Evolutionary conservation across 2,329 filamentous ascomycete genomes (phyloP), one percentile per base, ranked within the genome.

Genomic region (Ophiostoma himal-ulmi): DNA sequence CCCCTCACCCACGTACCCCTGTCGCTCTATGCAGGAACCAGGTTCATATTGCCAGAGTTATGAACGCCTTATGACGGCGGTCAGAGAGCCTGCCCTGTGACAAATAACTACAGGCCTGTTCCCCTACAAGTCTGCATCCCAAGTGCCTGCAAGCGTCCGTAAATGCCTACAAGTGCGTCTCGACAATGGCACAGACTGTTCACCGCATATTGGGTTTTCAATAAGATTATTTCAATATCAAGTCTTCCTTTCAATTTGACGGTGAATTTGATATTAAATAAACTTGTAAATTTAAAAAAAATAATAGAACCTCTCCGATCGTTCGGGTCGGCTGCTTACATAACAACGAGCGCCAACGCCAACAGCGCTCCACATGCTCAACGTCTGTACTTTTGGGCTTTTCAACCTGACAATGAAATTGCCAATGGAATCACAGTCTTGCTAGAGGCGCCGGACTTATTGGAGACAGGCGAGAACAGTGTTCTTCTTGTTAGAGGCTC

Each of bases 21-120:
- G 57, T 62, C 57, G 57, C 57, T 62, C 57, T 34, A 30, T 62
- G 57, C 57, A 62, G 57, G 57, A 62, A 62, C 57, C 57, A 34
- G 57, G 22, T 34, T 34, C 11, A 14, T 60, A 26, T 34, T 17
- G 5, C 26, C 17, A 4, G 6, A 8, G 22, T 57, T 10, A 11
- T 26, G 22, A 26, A 26, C 52, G 52, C 52, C 44, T n/a, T 57
- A 57, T 26, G 52, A 26, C n/a, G 52, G n/a, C n/a, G 17, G n/a
- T 57, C 8, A 44, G 39, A n/a, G 14, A 17, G 44, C 44, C 44
- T 26, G n/a, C 8, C 48, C 14, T 22, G 10, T 57, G 52, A 57
- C 52, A 57, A 57, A 57, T 57, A 57, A 13, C 11, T 26, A 57
- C 52, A 57, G 52, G 52, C 52, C 52, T 57, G 52, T 30, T 57